These are phyloP conservation scores for Poa pratensis DNA, from an alignment of 176 grass and related monocot genomes.

Conservation along the genomic window DNA sequence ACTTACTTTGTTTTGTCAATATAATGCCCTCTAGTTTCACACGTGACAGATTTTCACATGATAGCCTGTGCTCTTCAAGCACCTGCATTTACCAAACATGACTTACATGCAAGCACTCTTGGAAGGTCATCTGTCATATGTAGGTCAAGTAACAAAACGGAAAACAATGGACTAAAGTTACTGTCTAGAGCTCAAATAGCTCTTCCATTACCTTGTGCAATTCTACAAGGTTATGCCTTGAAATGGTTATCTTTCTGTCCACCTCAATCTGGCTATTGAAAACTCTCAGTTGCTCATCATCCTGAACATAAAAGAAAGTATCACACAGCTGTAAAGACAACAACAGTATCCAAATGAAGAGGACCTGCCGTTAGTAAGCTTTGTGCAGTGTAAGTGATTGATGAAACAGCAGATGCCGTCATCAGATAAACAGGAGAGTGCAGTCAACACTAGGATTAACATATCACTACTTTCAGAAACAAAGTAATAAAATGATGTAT, in stretches of 20 bases:
- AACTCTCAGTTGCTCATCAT: conserved; percentile 82
- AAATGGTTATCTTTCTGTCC: conserved; percentile 86
- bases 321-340: conserved; percentile 30
- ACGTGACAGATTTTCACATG: conserved; percentile 78
- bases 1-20: conserved; percentile 90
- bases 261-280: conserved; percentile 90
- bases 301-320: conserved; percentile 56
- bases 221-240: conserved; percentile 80
- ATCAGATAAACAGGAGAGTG: conserved; percentile 23
- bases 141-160: conserved; percentile 26
- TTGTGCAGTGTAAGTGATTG: conserved; percentile 13
- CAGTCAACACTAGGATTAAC: conserved; percentile 6
- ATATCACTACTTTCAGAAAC: conserved; percentile 11
- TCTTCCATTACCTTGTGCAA: conserved; percentile 71
- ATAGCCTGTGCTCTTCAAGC: conserved; percentile 68
- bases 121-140: conserved; percentile 28
- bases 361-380: background rate
- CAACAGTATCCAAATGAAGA: conserved; percentile 16
- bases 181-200: conserved; percentile 17
- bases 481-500: conserved; percentile 16
- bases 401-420: conserved; percentile 4
- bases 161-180: conserved; percentile 26
- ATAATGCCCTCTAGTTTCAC: conserved; percentile 73
- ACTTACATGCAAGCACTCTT: conserved; percentile 21
- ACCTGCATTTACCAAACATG: conserved; percentile 59